phyloP scores from a whole-genome alignment of 2,329 filamentous ascomycete species.

The Cryphonectria naterciae region DNA sequence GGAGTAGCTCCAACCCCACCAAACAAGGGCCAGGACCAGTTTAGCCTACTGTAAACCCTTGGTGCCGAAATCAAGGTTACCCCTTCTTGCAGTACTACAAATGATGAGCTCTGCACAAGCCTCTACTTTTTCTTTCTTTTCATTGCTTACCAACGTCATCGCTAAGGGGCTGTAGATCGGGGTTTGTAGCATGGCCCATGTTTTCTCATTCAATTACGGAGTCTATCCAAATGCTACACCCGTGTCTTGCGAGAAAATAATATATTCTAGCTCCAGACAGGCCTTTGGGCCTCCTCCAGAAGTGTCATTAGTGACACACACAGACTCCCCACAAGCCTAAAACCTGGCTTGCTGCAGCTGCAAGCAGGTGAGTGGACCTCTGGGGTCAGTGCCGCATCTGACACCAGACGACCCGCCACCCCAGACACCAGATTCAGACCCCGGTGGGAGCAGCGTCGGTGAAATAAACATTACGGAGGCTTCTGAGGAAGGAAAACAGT shows the following conservation, averaged over 20 bases:
- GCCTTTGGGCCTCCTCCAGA: not conserved
- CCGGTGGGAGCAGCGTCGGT: not conserved
- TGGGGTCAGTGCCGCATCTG: not conserved
- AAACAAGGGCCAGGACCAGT: not conserved
- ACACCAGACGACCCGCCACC: constrained; percentile 8
- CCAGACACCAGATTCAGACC: constrained; percentile 4
- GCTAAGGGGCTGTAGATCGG: not conserved
- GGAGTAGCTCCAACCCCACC: not conserved
- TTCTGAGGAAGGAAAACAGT: not conserved
- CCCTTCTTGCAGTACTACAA: not conserved
- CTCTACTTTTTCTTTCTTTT: not conserved
- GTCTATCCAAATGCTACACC: not conserved
- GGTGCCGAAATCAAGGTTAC: not conserved
- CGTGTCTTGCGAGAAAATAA: not conserved
- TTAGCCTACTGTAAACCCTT: not conserved
- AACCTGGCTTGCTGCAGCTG: constrained; percentile 13
- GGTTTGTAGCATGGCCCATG: not conserved
- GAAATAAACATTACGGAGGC: not conserved
- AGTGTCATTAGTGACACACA: not conserved
- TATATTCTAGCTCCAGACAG: not conserved
- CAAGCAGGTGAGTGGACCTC: not conserved
- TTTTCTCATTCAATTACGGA: not conserved
- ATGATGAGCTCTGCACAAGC: not conserved
- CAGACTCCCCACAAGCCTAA: constrained; percentile 9
- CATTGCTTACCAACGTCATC: not conserved